Base-by-base conservation (phyloP, 1,139 yeast species). In the Suhomyces wounanorum region DNA sequence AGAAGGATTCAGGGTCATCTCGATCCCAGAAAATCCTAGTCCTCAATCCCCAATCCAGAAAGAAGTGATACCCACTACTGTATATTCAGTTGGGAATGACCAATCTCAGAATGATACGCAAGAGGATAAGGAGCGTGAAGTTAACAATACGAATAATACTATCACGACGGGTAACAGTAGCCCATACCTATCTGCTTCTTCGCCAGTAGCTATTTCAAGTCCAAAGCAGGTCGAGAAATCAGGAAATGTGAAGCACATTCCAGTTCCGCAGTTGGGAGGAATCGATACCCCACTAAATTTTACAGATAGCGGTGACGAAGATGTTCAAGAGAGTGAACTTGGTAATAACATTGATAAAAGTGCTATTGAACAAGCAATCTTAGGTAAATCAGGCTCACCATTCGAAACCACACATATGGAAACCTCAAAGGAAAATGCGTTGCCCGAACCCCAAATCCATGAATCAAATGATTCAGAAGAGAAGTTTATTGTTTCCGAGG, bases 201-300 rank as follows among this genome's bases (percentile, higher is more conserved):
- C 48, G 10, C 16, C 39, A 8, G 35, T 30, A 8, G 44, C 31
- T 17, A 14, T 18, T 2, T 37, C 49, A 3, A 33, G 47, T 33
- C 48, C 50, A 1, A 13, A 16, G 9, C 45, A 44, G 3, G 5
- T 14, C 7, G 39, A 11, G 30, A 25, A 9, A 4, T 17, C 16
- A 10, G 44, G 45, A 3, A 17, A 41, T 11, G 45, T 41, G 9
- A 40, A 28, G 11, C 47, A 43, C 28, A 52, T 52, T 40, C 52
- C 52, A 8, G 54, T 50, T 43, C 56, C 56, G 11, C 45, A 38
- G 17, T 50, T 53, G 23, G 43, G 48, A 25, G 51, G 44, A 14
- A 30, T 53, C n/a, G 46, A 35, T 17, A 31, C 39, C 14, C 42
- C 45, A 8, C 50, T 43, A 10, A 35, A 44, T n/a, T 39, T 43